Conservation (phyloP, 2,329 filamentous ascomycete genomes). For the Thelonectria rubi region DNA sequence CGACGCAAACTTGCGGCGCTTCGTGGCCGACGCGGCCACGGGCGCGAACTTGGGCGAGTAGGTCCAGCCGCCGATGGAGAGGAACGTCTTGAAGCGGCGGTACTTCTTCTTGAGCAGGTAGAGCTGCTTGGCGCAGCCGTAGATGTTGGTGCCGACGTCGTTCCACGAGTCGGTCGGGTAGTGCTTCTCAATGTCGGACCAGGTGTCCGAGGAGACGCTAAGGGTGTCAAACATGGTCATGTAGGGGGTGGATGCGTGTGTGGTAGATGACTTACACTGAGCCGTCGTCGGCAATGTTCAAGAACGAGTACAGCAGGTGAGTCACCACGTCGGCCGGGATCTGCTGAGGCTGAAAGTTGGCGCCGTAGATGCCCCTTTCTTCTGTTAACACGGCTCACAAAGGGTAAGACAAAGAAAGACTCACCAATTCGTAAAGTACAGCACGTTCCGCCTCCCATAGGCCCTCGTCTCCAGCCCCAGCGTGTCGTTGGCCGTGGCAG, state of each 20-base stretch:
- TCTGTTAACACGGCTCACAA: slow-evolving; percentile 41
- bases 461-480: slow-evolving; percentile 29
- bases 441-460: slow-evolving; percentile 48
- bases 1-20: slow-evolving; percentile 72
- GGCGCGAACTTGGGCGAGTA: slow-evolving; percentile 64
- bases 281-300: slow-evolving; percentile 56
- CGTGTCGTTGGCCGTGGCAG: neutral
- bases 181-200: slow-evolving; percentile 69
- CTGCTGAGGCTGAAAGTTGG: slow-evolving; percentile 76
- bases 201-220: slow-evolving; percentile 44
- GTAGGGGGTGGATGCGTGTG: accelerated
- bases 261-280: slow-evolving; percentile 51
- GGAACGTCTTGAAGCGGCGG: slow-evolving; percentile 79
- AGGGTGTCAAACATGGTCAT: neutral
- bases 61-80: slow-evolving; percentile 85
- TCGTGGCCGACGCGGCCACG: slow-evolving; percentile 67
- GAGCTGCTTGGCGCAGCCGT: slow-evolving; percentile 81
- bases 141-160: slow-evolving; percentile 70
- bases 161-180: slow-evolving; percentile 71
- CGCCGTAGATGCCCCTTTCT: slow-evolving; percentile 72
- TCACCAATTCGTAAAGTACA: slow-evolving; percentile 67
- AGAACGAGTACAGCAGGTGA: slow-evolving; percentile 73
- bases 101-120: slow-evolving; percentile 79
- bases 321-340: slow-evolving; percentile 75
- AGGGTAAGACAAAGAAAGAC: slow-evolving; percentile 14